Conservation (phyloP, 2,329 filamentous ascomycete species). For the Phyllosticta capitalensis region DNA sequence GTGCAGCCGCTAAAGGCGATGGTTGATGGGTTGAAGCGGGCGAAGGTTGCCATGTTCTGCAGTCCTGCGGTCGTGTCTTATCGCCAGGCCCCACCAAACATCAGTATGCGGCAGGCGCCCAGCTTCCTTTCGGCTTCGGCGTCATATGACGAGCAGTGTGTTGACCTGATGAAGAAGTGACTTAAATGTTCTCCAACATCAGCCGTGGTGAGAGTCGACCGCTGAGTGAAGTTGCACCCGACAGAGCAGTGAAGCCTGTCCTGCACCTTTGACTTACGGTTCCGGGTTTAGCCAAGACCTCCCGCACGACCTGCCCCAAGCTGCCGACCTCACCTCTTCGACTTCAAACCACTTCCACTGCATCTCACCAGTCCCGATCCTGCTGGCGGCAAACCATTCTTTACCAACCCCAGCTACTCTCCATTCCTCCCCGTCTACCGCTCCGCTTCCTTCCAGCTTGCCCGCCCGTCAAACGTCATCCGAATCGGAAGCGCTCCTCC, state of each 20-base stretch:
- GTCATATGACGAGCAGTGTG: no score
- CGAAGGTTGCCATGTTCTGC: background rate
- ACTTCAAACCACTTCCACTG: background rate
- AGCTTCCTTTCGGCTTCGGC: background rate
- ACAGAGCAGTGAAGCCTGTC: no score
- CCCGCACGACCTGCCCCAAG: conserved; percentile 9
- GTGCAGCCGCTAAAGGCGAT: background rate
- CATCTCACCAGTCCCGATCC: background rate
- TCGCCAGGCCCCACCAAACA: background rate
- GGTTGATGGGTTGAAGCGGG: background rate
- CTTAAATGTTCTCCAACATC: no score
- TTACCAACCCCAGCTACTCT: background rate
- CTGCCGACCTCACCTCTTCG: conserved; percentile 6
- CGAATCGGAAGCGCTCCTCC: background rate
- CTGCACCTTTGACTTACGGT: conserved; percentile 3
- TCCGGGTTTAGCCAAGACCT: conserved; percentile 9
- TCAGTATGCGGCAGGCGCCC: background rate
- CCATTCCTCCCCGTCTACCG: background rate
- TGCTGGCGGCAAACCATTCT: background rate
- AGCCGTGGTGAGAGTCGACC: no score
- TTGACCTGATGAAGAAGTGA: no score
- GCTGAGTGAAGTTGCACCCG: no score
- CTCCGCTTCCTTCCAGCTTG: background rate
- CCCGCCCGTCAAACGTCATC: background rate
- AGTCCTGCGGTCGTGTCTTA: background rate